Conservation (phyloP, 1,284 basidiomycete genomes). For the Fomitopsis pinicola region DNA sequence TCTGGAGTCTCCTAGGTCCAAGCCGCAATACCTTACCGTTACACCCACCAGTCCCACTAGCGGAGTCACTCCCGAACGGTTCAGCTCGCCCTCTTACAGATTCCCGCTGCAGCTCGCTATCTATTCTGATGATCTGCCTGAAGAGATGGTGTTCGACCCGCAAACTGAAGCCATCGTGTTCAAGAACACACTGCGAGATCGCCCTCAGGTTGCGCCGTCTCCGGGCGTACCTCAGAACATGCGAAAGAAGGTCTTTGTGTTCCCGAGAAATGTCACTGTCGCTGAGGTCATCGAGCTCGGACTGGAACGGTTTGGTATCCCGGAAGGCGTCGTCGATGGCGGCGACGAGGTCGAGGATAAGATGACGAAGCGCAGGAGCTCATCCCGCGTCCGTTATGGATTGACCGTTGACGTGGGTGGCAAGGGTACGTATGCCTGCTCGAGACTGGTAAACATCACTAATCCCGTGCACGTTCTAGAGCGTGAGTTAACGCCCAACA, state of each 20-base stretch:
- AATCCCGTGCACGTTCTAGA: constrained; percentile 42
- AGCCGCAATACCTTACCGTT: constrained; percentile 43
- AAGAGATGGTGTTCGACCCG: constrained; percentile 91
- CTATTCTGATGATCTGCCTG: constrained; percentile 86
- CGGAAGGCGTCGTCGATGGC: constrained; percentile 94
- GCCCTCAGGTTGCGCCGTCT: constrained; percentile 39
- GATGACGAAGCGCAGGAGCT: constrained; percentile 74
- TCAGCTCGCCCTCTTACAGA: constrained; percentile 74
- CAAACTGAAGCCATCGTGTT: constrained; percentile 88
- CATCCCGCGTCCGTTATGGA: constrained; percentile 76
- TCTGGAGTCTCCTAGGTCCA: constrained; percentile 18
- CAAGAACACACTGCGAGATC: constrained; percentile 59
- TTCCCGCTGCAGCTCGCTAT: constrained; percentile 88
- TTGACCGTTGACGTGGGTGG: constrained; percentile 58
- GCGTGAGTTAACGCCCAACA: constrained; percentile 70
- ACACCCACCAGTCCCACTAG: constrained; percentile 29
- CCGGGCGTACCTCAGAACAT: constrained; percentile 55
- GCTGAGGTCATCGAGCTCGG: constrained; percentile 94
- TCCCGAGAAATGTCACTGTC: constrained; percentile 92
- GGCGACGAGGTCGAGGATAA: constrained; percentile 97
- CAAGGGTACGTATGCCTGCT: constrained; percentile 45
- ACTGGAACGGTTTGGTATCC: constrained; percentile 88
- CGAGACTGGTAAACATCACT: constrained; percentile 1
- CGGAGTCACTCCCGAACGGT: constrained; percentile 63
- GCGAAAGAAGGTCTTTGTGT: constrained; percentile 75